A percentile compares a stretch with the other conserved stretches of the same genome.
Evolutionary conservation across 371 early-diverging fungal species (phyloP).

Genomic region (Chytridium lagenaria): DNA sequence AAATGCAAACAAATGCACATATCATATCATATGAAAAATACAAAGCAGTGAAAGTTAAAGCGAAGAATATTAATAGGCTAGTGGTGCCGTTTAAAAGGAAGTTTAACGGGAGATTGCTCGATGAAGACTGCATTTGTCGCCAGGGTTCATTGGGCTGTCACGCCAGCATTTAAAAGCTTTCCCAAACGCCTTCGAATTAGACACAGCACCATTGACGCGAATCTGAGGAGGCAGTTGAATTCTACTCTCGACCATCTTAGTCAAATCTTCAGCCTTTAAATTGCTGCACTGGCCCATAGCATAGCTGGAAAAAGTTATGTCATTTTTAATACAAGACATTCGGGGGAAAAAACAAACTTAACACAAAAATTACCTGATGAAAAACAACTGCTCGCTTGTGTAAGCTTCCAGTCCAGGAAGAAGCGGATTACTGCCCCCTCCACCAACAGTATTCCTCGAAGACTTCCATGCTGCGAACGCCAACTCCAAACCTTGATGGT

Average conservation of each 20-base stretch:
- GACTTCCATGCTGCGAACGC: conserved; percentile 52
- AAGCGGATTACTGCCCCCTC: conserved; percentile 33
- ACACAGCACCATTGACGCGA: conserved; percentile 70
- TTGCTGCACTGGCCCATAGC: conserved; percentile 20
- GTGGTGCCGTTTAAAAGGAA: too few relatives aligned
- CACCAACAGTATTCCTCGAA: conserved; percentile 10
- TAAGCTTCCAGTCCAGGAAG: conserved; percentile 32
- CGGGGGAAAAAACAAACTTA: too few relatives aligned
- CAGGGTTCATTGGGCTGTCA: conserved; percentile 26
- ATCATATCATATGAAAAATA: too few relatives aligned
- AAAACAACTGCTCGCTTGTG: conserved; percentile 49
- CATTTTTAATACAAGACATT: neutral
- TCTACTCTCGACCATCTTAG: conserved; percentile 44
- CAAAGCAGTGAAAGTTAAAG: too few relatives aligned
- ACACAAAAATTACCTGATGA: conserved; percentile 42
- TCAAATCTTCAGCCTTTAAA: neutral
- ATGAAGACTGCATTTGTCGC: conserved; percentile 27
- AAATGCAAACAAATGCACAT: too few relatives aligned
- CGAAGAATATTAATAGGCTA: too few relatives aligned
- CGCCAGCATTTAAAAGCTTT: conserved; percentile 66
- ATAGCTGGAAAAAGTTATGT: neutral
- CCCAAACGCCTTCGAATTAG: conserved; percentile 67
- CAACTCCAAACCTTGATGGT: conserved; percentile 68
- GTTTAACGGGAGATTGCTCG: too few relatives aligned
- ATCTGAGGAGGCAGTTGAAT: conserved; percentile 55